Percentiles rank a stretch among this genome's conserved stretches.
Conservation (phyloP, 139 green algal species). For the Chlorella sp. region DNA sequence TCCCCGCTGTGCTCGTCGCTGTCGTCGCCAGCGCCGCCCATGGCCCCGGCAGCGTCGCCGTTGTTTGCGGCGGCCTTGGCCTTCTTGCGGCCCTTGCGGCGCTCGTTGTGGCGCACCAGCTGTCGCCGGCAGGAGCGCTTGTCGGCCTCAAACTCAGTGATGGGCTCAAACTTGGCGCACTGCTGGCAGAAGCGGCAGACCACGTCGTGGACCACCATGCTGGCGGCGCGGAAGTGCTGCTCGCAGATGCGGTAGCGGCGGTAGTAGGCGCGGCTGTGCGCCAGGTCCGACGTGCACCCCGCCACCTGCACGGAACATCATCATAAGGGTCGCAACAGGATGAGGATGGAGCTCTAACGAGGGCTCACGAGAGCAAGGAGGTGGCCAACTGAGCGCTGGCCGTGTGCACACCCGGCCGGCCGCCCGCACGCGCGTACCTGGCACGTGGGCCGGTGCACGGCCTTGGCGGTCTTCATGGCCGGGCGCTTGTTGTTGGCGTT, state of each 20-base stretch:
- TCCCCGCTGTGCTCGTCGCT: too few relatives aligned
- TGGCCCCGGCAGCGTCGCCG: neutral
- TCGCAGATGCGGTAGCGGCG: slow-evolving; percentile 6
- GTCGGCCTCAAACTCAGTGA: slow-evolving; percentile 62
- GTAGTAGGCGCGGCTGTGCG: neutral
- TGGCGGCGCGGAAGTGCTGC: neutral
- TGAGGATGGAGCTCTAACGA: too few relatives aligned
- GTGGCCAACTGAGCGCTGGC: too few relatives aligned
- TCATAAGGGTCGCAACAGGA: too few relatives aligned
- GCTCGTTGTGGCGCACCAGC: slow-evolving; percentile 37
- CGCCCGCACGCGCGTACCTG: too few relatives aligned
- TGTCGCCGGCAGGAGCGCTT: slow-evolving; percentile 57
- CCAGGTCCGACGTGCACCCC: neutral
- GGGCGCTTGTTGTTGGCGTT: too few relatives aligned
- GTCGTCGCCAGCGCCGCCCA: neutral
- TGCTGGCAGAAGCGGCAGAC: slow-evolving; percentile 52
- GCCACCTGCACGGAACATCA: neutral
- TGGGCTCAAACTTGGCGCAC: slow-evolving; percentile 58
- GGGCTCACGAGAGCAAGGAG: too few relatives aligned
- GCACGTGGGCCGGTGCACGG: too few relatives aligned
- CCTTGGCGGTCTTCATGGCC: too few relatives aligned
- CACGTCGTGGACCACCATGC: neutral
- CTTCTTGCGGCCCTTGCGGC: slow-evolving; percentile 6
- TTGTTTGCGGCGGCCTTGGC: neutral
- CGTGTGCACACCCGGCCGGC: too few relatives aligned